Evolutionary conservation across 345 rosid genomes (phyloP), one percentile per base, ranked within the genome.

Genomic region (Psidium guajava): DNA sequence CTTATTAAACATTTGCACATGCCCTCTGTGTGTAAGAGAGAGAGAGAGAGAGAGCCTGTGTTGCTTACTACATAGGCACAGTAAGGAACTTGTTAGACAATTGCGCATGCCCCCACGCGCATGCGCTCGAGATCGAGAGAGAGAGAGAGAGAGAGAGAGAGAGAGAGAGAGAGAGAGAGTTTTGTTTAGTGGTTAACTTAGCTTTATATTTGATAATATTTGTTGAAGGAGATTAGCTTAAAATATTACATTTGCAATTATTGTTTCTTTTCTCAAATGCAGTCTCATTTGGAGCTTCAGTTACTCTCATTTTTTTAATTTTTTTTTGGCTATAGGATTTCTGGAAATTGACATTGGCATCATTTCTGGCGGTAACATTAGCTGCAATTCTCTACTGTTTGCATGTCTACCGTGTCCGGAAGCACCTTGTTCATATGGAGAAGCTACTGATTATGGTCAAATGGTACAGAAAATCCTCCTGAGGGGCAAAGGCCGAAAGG

Each of bases 261-360:
- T 69, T 64, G 1, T 69, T 24, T 69, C 47, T 69, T 69, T 18
- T 69, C 77, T 64, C 44, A 64, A 32, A 64, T 8, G 8, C 32
- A 64, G 77, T 22, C 75, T 44, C 77, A 32, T 16, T 69, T 69
- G 47, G 47, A 36, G 20, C 25, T 69, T 36, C 80, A 32, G 80
- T 5, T 20, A 69, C 4, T 22, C 13, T 69, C 80, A 36, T 36
- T 36, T 40, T 69, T 55, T 21, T 22, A n/a, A n/a, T n/a, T 56
- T 56, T 55, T 55, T 55, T 55, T 55, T 3, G 24, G 80, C 25
- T 21, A n/a, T 91, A 94, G 98, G 97, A 95, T 82, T 94, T 95
- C 90, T 94, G 99, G 98, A 89, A 92, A 90, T 85, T 96, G 95
- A 92, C n/a, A 58, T 82, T 94, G 87, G 7, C 92, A 75, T 95